phyloP scores from a whole-genome alignment of 352 stramenopile genomes.

The Phytophthora multivora region DNA sequence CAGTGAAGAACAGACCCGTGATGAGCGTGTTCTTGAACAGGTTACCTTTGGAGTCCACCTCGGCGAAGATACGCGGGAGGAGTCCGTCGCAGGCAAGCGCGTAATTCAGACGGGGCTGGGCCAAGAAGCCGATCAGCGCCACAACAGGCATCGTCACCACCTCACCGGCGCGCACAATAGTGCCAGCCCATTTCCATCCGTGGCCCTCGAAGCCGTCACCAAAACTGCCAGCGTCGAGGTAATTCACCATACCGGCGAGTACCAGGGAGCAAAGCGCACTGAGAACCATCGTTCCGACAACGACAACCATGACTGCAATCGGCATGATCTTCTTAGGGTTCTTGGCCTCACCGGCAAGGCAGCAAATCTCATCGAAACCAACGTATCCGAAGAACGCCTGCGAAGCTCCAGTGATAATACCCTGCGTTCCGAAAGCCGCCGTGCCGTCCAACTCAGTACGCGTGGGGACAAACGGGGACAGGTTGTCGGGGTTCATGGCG shows the following conservation, averaged over 20 bases:
- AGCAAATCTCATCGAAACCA: constrained; percentile 95
- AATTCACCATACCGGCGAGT: constrained; percentile 81
- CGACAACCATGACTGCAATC: constrained; percentile 76
- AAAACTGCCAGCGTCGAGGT: constrained; percentile 52
- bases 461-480: constrained; percentile 82
- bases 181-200: constrained; percentile 49
- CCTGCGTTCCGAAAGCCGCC: constrained; percentile 52
- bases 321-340: constrained; percentile 84
- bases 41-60: constrained; percentile 76
- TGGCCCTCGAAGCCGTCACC: constrained; percentile 52
- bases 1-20: constrained; percentile 66
- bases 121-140: constrained; percentile 93
- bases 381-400: constrained; percentile 94
- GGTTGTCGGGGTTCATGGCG: constrained; percentile 77
- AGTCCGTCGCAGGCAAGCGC: constrained; percentile 94
- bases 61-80: constrained; percentile 89
- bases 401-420: constrained; percentile 82
- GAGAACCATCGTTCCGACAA: constrained; percentile 71
- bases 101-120: constrained; percentile 93
- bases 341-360: constrained; percentile 81
- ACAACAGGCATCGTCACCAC: constrained; percentile 93
- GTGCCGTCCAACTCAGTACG: constrained; percentile 26
- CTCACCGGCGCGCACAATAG: constrained; percentile 64
- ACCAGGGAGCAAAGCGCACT: constrained; percentile 82
- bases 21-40: constrained; percentile 83